Percentiles rank a stretch among this genome's conserved stretches.
Evolutionary conservation across 768 basidiomycete species (phyloP).

Genomic region (Suillus variegatus): DNA sequence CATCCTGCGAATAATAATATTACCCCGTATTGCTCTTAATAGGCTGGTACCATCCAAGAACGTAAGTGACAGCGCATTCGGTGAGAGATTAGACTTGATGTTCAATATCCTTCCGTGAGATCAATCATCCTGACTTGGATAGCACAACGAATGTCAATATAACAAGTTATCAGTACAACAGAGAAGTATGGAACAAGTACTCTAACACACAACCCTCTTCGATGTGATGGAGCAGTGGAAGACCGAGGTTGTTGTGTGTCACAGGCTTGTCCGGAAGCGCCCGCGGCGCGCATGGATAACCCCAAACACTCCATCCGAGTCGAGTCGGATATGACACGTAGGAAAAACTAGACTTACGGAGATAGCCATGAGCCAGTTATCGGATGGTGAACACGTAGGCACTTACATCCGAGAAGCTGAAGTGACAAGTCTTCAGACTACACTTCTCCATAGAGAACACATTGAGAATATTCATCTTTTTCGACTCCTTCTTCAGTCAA

Average conservation of each 20-base stretch:
- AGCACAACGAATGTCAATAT: background rate
- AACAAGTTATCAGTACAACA: background rate
- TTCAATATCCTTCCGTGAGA: background rate
- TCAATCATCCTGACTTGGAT: background rate
- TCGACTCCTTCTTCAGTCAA: constrained; percentile 64
- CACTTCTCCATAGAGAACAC: constrained; percentile 56
- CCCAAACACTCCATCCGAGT: background rate
- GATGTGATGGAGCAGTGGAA: background rate
- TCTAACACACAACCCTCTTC: background rate
- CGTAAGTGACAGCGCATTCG: background rate
- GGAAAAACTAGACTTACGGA: background rate
- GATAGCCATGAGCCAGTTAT: background rate
- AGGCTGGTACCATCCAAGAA: background rate
- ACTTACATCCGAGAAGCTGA: background rate
- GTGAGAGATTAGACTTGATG: background rate
- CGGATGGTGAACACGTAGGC: too few species aligned
- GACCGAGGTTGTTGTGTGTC: too few species aligned
- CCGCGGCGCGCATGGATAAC: background rate
- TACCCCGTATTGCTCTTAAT: background rate
- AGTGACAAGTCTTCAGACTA: constrained; percentile 11
- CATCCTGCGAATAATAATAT: background rate
- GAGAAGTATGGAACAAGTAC: too few species aligned
- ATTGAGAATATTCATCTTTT: constrained; percentile 53
- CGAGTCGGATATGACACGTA: background rate
- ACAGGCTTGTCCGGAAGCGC: background rate